Percentiles rank a stretch among this genome's conserved stretches.
phyloP scores from a whole-genome alignment of 345 rosid genomes.

The Tarenaya hassleriana region DNA sequence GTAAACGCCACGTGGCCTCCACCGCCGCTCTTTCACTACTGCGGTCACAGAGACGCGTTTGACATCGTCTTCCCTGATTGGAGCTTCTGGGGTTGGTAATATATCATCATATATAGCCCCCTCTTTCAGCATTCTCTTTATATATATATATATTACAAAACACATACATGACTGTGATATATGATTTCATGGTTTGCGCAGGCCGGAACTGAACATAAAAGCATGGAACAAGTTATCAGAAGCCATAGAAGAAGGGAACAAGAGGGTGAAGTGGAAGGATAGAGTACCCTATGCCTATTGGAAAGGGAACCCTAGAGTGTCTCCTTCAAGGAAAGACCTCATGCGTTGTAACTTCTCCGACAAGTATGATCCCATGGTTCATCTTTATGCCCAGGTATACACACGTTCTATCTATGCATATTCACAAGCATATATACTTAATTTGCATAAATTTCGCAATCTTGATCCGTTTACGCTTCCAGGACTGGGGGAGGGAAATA shows the following conservation, averaged over 20 bases:
- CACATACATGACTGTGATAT: no score
- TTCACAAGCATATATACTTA: no score
- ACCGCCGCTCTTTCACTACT: conserved; percentile 62
- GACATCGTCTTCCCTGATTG: conserved; percentile 63
- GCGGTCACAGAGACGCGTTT: conserved; percentile 34
- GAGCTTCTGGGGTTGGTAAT: conserved; percentile 83
- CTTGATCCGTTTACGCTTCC: no score
- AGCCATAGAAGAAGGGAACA: conserved; percentile 37
- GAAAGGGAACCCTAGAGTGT: conserved; percentile 48
- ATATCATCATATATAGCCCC: no score
- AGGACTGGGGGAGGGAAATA: conserved; percentile 37
- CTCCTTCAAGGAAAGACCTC: conserved; percentile 32
- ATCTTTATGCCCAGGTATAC: conserved; percentile 33
- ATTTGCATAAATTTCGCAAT: no score
- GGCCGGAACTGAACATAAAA: conserved; percentile 59
- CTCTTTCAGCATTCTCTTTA: no score
- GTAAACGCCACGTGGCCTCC: conserved; percentile 31
- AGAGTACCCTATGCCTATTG: conserved; percentile 55
- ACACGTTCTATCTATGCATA: no score
- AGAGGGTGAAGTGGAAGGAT: conserved; percentile 44
- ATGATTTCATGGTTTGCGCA: no score
- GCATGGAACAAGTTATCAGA: conserved; percentile 43
- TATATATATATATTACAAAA: no score
- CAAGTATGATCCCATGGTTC: conserved; percentile 34
- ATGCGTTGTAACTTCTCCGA: conserved; percentile 41